Evolutionary conservation across 169 alveolate species (phyloP).

Genomic region (Theileria parva): DNA sequence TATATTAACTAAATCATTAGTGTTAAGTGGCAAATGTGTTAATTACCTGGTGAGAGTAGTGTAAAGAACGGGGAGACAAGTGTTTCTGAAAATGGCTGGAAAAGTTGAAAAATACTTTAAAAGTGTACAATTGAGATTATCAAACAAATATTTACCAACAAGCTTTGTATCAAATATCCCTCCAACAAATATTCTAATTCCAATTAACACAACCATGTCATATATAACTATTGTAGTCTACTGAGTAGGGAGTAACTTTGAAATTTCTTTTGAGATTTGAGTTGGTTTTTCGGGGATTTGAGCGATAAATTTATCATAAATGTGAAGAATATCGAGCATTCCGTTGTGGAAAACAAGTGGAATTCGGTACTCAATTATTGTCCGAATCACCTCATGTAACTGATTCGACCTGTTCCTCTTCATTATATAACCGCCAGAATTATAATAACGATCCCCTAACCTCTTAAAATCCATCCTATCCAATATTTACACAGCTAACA

Average conservation of each 20-base stretch:
- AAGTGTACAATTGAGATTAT: background rate
- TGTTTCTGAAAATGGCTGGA: background rate
- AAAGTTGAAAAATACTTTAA: background rate
- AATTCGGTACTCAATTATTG: constrained; percentile 43
- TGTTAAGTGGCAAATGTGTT: no score
- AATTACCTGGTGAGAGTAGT: constrained; percentile 16
- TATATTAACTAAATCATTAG: no score
- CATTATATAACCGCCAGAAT: background rate
- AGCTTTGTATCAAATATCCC: constrained; percentile 72
- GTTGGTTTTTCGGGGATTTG: constrained; percentile 54
- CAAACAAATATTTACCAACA: constrained; percentile 46
- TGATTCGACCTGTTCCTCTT: constrained; percentile 31
- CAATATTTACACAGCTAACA: background rate
- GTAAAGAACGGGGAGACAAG: constrained; percentile 13
- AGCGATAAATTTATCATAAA: constrained; percentile 68
- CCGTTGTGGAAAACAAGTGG: constrained; percentile 79
- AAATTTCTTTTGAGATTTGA: constrained; percentile 35
- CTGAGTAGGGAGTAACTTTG: background rate
- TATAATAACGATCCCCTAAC: constrained; percentile 2
- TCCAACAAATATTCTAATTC: constrained; percentile 53
- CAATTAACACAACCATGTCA: background rate
- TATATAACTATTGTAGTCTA: no score
- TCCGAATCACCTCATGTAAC: constrained; percentile 56
- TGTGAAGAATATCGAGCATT: constrained; percentile 67
- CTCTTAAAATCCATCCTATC: constrained; percentile 29